Percentiles rank a stretch among this genome's conserved stretches.
These are phyloP conservation scores for Pleoardoris graminearum DNA, from an alignment of 2,329 filamentous ascomycete genomes.

Conservation along the genomic window DNA sequence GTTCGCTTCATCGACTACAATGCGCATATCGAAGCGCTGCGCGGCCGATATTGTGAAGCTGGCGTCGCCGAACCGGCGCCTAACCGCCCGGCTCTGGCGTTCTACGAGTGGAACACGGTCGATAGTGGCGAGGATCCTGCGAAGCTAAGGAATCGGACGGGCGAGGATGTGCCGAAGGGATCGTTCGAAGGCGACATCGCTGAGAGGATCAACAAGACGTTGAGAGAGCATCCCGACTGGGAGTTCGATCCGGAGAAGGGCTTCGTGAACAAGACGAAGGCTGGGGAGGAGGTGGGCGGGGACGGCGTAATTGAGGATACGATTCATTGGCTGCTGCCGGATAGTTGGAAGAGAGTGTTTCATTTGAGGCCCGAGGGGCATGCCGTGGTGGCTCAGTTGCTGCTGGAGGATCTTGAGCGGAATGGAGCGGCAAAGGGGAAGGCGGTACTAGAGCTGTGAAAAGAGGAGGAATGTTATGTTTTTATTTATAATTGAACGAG, in stretches of 20 bases:
- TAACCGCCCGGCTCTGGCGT: conserved; percentile 28
- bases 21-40: conserved; percentile 11
- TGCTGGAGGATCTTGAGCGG: conserved; percentile 25
- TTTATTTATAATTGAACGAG: background rate
- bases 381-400: conserved; percentile 24
- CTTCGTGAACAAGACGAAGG: conserved; percentile 25
- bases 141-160: conserved; percentile 21
- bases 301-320: conserved; percentile 25
- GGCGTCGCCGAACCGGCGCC: conserved; percentile 32
- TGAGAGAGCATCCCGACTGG: conserved; percentile 33
- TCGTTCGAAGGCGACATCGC: conserved; percentile 33
- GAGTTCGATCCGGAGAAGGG: conserved; percentile 29
- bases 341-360: conserved; percentile 38
- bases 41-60: conserved; percentile 34
- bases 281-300: conserved; percentile 1
- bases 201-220: conserved; percentile 26
- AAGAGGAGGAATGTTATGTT: background rate
- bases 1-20: conserved; percentile 36
- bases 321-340: conserved; percentile 36
- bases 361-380: conserved; percentile 34
- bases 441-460: conserved; percentile 13
- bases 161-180: conserved; percentile 27
- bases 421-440: background rate
- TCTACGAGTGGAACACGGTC: conserved; percentile 40
- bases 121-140: conserved; percentile 29